Base-by-base conservation (phyloP, 257 asterid species). In the Solanum pinnatisectum region DNA sequence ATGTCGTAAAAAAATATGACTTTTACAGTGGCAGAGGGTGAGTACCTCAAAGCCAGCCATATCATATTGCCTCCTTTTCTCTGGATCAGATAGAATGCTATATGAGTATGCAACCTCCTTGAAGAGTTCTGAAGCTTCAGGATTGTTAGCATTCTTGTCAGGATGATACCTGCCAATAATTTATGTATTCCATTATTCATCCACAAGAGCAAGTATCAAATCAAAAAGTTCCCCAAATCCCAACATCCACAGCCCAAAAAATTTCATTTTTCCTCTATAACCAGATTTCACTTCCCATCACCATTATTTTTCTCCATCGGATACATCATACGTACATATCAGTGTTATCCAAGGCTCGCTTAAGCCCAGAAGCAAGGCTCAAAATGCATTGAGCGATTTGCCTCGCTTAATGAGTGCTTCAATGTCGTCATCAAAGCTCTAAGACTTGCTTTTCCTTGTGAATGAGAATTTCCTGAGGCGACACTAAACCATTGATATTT, bases 51-150 rank as follows among this genome's bases (percentile, higher is more conserved):
- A 97, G 87, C 99, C 99, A 44, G 96, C 92, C 92, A 84, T 92
- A 90, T 97, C 98, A 87, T 95, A 97, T 81, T 96, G 99, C 92
- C 99, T 94, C 89, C 96, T 94, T 93, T 96, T 97, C 92, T 95
- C 99, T 11, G 98, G 99, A 90, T 97, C 99, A 0, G 99, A 95
- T 88, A 97, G 91, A 91, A 97, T 95, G 93, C 97, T 95, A 91
- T 97, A 96, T 15, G 99, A 97, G 93, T 96, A 97, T 87, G 99
- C 99, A 89, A 97, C 99, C 93, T 96, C 99, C 92, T 97, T 96
- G 93, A 97, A 97, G 87, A 92, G 98, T 86, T 96, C 99, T 56
- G 99, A 94, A 78, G 99, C 99, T 94, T 97, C 99, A 67, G 99
- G 99, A 91, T 97, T 97, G 90, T 92, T 95, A 60, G 96, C 98